Base-by-base conservation (phyloP, 495 filamentous ascomycete species). In the Penicillium crystallinum region DNA sequence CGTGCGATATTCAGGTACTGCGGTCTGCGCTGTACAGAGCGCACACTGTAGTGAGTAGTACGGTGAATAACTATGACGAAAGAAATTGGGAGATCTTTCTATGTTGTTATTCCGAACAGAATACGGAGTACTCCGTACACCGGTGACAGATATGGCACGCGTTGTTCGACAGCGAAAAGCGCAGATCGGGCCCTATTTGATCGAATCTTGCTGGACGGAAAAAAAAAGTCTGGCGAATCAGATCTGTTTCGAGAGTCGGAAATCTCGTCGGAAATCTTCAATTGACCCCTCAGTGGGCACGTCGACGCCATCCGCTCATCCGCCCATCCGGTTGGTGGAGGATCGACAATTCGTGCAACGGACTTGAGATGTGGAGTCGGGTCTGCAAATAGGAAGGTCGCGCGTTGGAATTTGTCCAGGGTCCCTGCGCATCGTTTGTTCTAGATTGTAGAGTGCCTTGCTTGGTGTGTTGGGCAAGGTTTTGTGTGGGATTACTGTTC, bases 341-440 rank as follows among this genome's bases (percentile, higher is more conserved):
- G 48, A 56, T 50, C 49, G 46, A 42, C 50, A 21, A 3, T 15
- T n/a, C 27, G 15, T 25, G 11, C 33, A 21, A 38, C 25, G 39
- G 41, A 6, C 39, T 18, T 41, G 36, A 33, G 1, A 6, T 33
- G 27, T 31, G 47, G 47, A 31, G 53, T n/a, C 17, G 14, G 35
- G 23, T 22, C 19, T 45, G 33, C 56, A 48, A 59, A 59, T 59
- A 35, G 46, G 51, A 54, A 4, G 17, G n/a, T 18, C 15, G 15
- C 15, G 46, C 14, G 37, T 18, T 21, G 45, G 55, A 45, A 7
- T 19, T 25, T 41, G 15, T n/a, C 1, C 9, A 27, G 36, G 41
- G 52, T 42, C 52, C 49, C 56, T 62, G 59, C 52, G 52, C 46
- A 58, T 58, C 52, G 50, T 12, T 55, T 43, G 51, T 27, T 61